Conservation (phyloP, 345 rosid genomes). For the Linum trigynum region DNA sequence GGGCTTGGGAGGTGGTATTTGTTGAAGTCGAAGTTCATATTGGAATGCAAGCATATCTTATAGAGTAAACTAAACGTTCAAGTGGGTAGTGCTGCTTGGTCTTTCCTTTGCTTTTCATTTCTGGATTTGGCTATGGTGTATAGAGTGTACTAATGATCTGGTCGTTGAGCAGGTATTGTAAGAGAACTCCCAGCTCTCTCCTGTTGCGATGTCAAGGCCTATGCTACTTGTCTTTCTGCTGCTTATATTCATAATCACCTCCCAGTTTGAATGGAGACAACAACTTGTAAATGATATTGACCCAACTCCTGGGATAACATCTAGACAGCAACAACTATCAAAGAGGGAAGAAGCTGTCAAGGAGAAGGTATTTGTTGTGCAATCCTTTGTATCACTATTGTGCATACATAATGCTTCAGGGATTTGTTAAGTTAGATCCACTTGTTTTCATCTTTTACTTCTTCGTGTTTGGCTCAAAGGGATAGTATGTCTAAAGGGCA, state of each 20-base stretch:
- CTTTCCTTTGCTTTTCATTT: background rate
- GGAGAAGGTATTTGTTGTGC: slow-evolving; percentile 47
- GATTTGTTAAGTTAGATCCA: background rate
- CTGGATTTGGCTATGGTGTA: background rate
- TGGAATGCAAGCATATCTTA: background rate
- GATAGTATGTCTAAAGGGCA: background rate
- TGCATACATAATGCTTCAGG: background rate
- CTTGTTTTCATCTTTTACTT: background rate
- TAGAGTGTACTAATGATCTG: background rate
- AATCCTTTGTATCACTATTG: too few relatives aligned
- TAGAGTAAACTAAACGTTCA: background rate
- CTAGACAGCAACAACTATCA: slow-evolving; percentile 48
- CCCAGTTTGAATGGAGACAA: slow-evolving; percentile 92
- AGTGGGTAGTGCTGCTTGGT: background rate
- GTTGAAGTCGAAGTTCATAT: background rate
- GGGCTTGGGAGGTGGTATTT: background rate
- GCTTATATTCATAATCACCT: slow-evolving; percentile 64
- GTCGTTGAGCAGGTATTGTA: slow-evolving; percentile 28
- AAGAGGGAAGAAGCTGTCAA: slow-evolving; percentile 65
- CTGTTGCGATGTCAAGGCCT: slow-evolving; percentile 58
- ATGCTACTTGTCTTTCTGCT: slow-evolving; percentile 66
- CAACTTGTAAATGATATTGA: slow-evolving; percentile 63
- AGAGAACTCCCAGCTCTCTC: slow-evolving; percentile 6
- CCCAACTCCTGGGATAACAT: slow-evolving; percentile 31
- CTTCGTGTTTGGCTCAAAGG: background rate